These are phyloP conservation scores for Ogataea allantospora DNA, from an alignment of 805 yeast species.

Conservation along the genomic window DNA sequence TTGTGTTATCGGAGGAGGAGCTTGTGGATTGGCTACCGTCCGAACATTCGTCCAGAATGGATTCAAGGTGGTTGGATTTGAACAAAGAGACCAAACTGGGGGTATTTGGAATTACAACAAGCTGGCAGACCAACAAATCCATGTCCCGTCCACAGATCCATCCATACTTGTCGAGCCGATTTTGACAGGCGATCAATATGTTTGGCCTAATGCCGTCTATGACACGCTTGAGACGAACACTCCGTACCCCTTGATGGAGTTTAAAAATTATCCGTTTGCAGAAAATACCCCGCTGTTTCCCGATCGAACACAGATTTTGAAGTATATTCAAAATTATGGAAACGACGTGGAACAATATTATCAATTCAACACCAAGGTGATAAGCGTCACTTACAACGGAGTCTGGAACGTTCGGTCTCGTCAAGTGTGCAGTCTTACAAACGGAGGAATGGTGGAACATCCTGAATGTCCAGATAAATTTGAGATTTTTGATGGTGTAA, in stretches of 20 bases:
- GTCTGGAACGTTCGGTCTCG: conserved; percentile 46
- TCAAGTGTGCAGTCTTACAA: conserved; percentile 31
- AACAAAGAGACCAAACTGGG: conserved; percentile 58
- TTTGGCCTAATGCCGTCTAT: conserved; percentile 59
- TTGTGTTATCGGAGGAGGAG: conserved; percentile 79
- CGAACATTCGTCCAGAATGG: conserved; percentile 52
- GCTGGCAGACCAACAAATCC: conserved; percentile 16
- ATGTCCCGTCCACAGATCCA: conserved; percentile 35
- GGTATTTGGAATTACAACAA: conserved; percentile 74
- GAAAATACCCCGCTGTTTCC: conserved; percentile 51
- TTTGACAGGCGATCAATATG: conserved; percentile 19
- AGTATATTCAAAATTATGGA: conserved; percentile 56
- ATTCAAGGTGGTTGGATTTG: conserved; percentile 57
- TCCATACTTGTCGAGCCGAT: conserved; percentile 12
- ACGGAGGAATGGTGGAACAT: conserved; percentile 29
- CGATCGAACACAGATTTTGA: conserved; percentile 51
- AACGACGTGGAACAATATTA: conserved; percentile 39
- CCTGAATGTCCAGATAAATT: conserved; percentile 24
- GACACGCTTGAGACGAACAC: conserved; percentile 69
- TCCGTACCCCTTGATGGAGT: conserved; percentile 65
- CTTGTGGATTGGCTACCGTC: conserved; percentile 65
- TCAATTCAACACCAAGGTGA: conserved; percentile 46
- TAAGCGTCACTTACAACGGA: conserved; percentile 35
- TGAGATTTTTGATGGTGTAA: conserved; percentile 59
- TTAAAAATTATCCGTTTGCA: conserved; percentile 50